Evolutionary conservation across 2,329 filamentous ascomycete genomes (phyloP).

Genomic region (Phyllosticta paracitricarpa): DNA sequence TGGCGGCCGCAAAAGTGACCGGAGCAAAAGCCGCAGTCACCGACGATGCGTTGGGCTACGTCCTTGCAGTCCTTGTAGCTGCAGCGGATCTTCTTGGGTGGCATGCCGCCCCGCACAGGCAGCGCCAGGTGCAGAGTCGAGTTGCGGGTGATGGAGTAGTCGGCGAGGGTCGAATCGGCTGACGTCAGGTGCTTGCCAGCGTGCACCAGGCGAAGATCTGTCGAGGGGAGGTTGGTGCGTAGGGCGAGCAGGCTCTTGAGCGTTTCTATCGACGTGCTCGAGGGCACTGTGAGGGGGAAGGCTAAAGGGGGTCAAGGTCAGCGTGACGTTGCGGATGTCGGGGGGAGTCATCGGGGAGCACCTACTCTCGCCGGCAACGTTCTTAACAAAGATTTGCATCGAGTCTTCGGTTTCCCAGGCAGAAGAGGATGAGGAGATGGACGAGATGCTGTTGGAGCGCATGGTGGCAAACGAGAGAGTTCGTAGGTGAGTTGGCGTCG

Average conservation of each 20-base stretch:
- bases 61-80: conserved; percentile 83
- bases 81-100: conserved; percentile 73
- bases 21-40: conserved; percentile 90
- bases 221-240: conserved; percentile 43
- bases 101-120: conserved; percentile 46
- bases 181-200: conserved; percentile 46
- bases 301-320: conserved; percentile 31
- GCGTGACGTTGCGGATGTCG: conserved; percentile 8
- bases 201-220: conserved; percentile 46
- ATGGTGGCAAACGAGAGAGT: not conserved
- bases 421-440: conserved; percentile 30
- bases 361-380: conserved; percentile 48
- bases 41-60: conserved; percentile 82
- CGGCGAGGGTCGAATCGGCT: conserved; percentile 32
- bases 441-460: conserved; percentile 27
- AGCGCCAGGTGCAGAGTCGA: conserved; percentile 45
- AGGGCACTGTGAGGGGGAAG: conserved; percentile 46
- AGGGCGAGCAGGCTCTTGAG: conserved; percentile 48
- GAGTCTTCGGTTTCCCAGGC: conserved; percentile 39
- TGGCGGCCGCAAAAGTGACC: conserved; percentile 95
- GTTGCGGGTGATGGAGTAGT: conserved; percentile 40
- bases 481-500: not conserved
- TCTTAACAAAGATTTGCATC: conserved; percentile 54
- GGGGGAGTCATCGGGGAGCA: conserved; percentile 8
- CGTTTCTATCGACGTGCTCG: conserved; percentile 44